A percentile compares a stretch with the other conserved stretches of the same genome.
These are phyloP conservation scores for Gnaphalium uliginosum DNA, from an alignment of 129 eudicot genomes.

Conservation along the genomic window DNA sequence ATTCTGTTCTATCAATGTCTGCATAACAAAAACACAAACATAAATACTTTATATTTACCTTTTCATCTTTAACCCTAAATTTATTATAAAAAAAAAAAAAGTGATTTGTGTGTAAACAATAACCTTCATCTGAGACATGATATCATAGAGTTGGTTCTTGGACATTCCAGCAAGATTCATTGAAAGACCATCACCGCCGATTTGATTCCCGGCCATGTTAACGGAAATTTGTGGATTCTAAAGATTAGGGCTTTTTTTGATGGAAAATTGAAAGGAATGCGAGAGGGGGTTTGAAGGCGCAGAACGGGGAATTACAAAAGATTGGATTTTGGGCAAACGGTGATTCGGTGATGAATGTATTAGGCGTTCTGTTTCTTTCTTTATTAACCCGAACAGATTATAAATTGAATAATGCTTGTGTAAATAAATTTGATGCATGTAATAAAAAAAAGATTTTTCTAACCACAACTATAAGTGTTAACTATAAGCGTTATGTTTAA, in stretches of 20 bases:
- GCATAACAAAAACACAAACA: constrained; percentile 25
- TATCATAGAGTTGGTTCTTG: constrained; percentile 80
- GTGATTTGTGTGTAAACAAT: not conserved
- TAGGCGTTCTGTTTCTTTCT: too few relatives aligned
- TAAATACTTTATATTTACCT: not conserved
- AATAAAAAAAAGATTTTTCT: too few relatives aligned
- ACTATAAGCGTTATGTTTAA: too few relatives aligned
- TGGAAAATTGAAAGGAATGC: too few relatives aligned
- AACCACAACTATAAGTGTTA: too few relatives aligned
- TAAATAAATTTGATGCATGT: too few relatives aligned
- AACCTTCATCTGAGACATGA: constrained; percentile 98
- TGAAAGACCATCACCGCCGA: constrained; percentile 67
- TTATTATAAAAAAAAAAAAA: not conserved
- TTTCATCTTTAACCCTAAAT: constrained; percentile 18
- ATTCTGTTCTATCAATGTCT: constrained; percentile 85
- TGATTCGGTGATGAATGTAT: too few relatives aligned
- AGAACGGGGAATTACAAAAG: too few relatives aligned
- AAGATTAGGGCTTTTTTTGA: not conserved
- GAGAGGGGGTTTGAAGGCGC: too few relatives aligned
- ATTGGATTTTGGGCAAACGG: too few relatives aligned
- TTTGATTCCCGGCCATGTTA: constrained; percentile 66
- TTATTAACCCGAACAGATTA: too few relatives aligned
- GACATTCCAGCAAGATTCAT: constrained; percentile 86
- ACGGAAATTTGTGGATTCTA: not conserved
- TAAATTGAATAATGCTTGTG: too few relatives aligned